phyloP scores from a whole-genome alignment of 176 grass and related monocot species.

The Musa schizocarpa region DNA sequence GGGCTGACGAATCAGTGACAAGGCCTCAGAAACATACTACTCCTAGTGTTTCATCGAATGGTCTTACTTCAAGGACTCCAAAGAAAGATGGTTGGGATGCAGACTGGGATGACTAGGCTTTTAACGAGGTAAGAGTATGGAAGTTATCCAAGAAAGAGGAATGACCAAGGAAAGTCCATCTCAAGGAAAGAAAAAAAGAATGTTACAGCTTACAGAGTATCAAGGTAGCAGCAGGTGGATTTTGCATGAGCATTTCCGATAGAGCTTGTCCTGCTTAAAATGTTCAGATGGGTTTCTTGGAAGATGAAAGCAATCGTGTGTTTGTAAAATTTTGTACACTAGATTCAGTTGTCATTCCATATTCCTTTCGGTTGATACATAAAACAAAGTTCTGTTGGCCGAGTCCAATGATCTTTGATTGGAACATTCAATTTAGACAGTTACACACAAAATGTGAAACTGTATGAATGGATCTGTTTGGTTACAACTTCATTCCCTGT shows the following conservation, averaged over 20 bases:
- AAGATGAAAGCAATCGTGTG: background rate
- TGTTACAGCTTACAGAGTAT: background rate
- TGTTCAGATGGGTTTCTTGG: background rate
- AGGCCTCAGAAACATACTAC: slow-evolving; percentile 30
- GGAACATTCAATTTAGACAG: too few species aligned
- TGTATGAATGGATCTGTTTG: too few species aligned
- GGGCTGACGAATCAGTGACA: slow-evolving; percentile 70
- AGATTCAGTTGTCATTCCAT: slow-evolving; percentile 1
- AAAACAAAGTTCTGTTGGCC: too few species aligned
- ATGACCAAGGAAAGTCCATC: background rate
- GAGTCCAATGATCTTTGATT: too few species aligned
- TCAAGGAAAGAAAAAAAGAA: background rate
- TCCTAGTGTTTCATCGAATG: slow-evolving; percentile 43
- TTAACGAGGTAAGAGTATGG: background rate
- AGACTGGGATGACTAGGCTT: slow-evolving; percentile 80
- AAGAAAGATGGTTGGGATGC: slow-evolving; percentile 81
- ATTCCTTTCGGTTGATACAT: background rate
- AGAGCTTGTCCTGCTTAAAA: background rate
- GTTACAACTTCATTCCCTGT: too few species aligned
- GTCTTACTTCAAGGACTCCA: slow-evolving; percentile 47
- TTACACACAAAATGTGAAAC: too few species aligned
- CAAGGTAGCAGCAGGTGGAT: background rate
- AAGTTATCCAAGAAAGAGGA: background rate
- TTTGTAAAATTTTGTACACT: background rate
- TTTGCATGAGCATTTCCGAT: background rate